Base-by-base conservation (phyloP, 2,329 filamentous ascomycete genomes). In the Cladosporium sp. region DNA sequence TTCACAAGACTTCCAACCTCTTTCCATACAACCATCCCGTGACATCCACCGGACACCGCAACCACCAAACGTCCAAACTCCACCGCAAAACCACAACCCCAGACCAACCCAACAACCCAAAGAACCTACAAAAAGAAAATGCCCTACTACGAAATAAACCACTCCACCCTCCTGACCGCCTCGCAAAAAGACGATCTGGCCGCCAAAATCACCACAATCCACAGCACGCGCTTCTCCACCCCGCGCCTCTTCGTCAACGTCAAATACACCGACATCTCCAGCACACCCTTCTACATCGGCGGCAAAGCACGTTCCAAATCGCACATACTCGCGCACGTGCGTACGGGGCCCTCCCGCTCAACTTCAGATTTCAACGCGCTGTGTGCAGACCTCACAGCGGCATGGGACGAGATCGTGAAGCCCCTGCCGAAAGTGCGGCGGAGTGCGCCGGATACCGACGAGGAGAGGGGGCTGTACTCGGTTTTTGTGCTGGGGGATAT, bases 221-320 rank as follows among this genome's bases (percentile, higher is more conserved):
- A 76, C 61, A 62, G 66, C 51, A 65, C 54, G 5, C 64, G 66
- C 47, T 75, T 75, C 66, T 64, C 62, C 38, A 68, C 71, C 0
- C 71, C 72, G 0, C 64, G 62, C 3, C 58, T 71, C 19, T 75
- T 76, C 61, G 72, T 76, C 43, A 73, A 75, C 53, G 65, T 75
- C 12, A 58, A 61, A 13, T 74, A 73, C 58, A 64, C 58, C 17
- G 63, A 70, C 50, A 50, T 57, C 19, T 56, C 54, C 45, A 11
- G 5, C 22, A 51, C 54, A 5, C 40, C 45, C 7, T 56, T 58
- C 22, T 73, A 70, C 54, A 58, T 71, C 3, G 70, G 56, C 27
- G 71, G 71, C n/a, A 66, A 67, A 24, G 58, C 56, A 4, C 60
- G 55, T 13, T 41, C 41, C 24, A 60, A 41, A 36, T 71, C 70